Conservation (phyloP, 2,329 filamentous ascomycete genomes). For the Aspergillus ochraceoroseus region DNA sequence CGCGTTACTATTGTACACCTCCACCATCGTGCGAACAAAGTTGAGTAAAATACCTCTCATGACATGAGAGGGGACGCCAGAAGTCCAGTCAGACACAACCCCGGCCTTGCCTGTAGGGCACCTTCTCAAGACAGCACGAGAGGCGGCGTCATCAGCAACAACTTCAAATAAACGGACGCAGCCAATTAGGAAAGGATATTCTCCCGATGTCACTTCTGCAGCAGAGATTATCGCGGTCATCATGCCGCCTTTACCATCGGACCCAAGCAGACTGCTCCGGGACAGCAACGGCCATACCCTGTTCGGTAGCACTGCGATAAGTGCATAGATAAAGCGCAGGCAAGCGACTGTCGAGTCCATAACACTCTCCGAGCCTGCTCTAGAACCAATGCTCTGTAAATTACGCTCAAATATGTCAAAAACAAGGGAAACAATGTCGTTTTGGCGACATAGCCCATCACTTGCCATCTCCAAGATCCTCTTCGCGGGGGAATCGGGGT, state of each 20-base stretch:
- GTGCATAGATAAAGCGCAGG: slow-evolving; percentile 70
- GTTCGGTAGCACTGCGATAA: slow-evolving; percentile 68
- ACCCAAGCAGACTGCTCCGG: slow-evolving; percentile 72
- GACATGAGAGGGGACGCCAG: slow-evolving; percentile 72
- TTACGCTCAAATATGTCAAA: slow-evolving; percentile 78
- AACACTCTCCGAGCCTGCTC: slow-evolving; percentile 60
- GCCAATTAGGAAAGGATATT: slow-evolving; percentile 71
- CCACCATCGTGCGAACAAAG: slow-evolving; percentile 69
- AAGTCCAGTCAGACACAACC: slow-evolving; percentile 49
- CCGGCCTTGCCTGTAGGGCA: slow-evolving; percentile 33
- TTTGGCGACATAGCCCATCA: slow-evolving; percentile 44
- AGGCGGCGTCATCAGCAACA: slow-evolving; percentile 70
- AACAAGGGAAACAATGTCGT: slow-evolving; percentile 73
- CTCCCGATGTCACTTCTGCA: slow-evolving; percentile 70
- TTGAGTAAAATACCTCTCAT: slow-evolving; percentile 66
- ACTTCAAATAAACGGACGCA: slow-evolving; percentile 69
- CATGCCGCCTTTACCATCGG: slow-evolving; percentile 69
- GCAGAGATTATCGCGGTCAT: slow-evolving; percentile 75
- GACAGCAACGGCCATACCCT: slow-evolving; percentile 87
- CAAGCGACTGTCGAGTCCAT: slow-evolving; percentile 68
- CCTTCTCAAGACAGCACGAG: slow-evolving; percentile 45
- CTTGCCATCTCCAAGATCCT: slow-evolving; percentile 49
- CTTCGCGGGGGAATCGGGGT: slow-evolving; percentile 38
- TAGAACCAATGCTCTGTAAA: slow-evolving; percentile 47
- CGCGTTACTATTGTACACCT: slow-evolving; percentile 77